Evolutionary conservation across 176 grass and related monocot genomes (phyloP).

Genomic region (Lolium multiflorum): DNA sequence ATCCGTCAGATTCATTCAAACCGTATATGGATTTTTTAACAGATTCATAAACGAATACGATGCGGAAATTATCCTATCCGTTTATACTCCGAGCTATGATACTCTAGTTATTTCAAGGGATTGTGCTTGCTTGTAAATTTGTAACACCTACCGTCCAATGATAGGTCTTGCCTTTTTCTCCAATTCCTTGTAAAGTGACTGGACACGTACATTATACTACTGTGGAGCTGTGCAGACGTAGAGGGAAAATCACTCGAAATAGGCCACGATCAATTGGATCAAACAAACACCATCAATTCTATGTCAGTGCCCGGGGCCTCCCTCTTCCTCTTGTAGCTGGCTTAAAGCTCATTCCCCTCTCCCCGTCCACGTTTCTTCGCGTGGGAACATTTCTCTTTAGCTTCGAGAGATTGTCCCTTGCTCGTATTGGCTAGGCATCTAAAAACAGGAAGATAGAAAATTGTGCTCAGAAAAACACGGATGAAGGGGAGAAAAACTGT

Average conservation of each 20-base stretch:
- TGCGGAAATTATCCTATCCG: too few relatives aligned
- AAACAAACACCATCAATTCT: slow-evolving; percentile 20
- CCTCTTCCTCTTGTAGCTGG: not conserved
- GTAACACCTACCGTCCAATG: not conserved
- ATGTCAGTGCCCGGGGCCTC: slow-evolving; percentile 11
- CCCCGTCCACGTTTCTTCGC: not conserved
- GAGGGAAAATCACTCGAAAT: not conserved
- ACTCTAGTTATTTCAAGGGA: too few relatives aligned
- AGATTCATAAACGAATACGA: too few relatives aligned
- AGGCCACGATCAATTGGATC: slow-evolving; percentile 6
- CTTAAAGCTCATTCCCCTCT: not conserved
- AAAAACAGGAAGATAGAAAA: not conserved
- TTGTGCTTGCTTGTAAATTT: not conserved
- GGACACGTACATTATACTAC: not conserved
- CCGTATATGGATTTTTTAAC: too few relatives aligned
- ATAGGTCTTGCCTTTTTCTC: not conserved
- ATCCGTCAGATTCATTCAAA: too few relatives aligned
- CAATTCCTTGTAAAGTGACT: not conserved
- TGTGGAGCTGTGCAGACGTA: not conserved
- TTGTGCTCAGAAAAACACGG: not conserved
- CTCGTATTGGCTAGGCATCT: not conserved
- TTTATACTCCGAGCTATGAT: too few relatives aligned
- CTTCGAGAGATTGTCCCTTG: not conserved
- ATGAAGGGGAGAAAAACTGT: not conserved
- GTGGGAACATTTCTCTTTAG: not conserved